phyloP scores from a whole-genome alignment of 2,329 filamentous ascomycete genomes.

The Pseudogymnoascus sp. region DNA sequence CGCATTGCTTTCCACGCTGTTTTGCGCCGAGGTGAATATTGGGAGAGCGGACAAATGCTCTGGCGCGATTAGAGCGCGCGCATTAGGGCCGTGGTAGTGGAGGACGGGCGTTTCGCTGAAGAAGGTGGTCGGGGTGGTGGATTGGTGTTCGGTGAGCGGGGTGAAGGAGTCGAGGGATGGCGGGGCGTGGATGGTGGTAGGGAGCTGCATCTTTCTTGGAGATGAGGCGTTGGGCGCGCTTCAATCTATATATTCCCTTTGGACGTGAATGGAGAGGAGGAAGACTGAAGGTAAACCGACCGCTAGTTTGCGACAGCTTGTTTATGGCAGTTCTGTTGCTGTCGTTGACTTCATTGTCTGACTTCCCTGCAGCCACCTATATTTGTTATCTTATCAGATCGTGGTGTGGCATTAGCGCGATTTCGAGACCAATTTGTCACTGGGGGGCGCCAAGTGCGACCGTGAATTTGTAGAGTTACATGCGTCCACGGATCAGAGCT shows the following conservation, averaged over 20 bases:
- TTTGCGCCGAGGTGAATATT: slow-evolving; percentile 37
- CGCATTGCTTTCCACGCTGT: slow-evolving; percentile 35
- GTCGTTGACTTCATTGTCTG: neutral
- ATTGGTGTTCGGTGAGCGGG: slow-evolving; percentile 58
- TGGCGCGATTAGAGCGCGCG: slow-evolving; percentile 49
- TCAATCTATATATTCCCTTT: neutral
- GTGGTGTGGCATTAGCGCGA: neutral
- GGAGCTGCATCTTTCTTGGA: slow-evolving; percentile 15
- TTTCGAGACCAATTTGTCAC: neutral
- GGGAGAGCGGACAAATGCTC: slow-evolving; percentile 45
- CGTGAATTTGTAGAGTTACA: neutral
- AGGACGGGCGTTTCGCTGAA: slow-evolving; percentile 63
- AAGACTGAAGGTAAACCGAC: neutral
- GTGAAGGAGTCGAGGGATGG: slow-evolving; percentile 53
- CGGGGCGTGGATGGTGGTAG: slow-evolving; percentile 46
- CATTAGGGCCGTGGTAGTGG: slow-evolving; percentile 49
- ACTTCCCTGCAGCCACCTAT: neutral
- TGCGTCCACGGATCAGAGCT: neutral
- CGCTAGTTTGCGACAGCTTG: neutral
- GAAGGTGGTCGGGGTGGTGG: slow-evolving; percentile 64
- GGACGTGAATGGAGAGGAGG: neutral
- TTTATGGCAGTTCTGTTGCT: neutral
- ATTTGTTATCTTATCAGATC: neutral
- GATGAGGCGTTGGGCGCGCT: neutral
- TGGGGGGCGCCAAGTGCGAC: neutral